phyloP scores from a whole-genome alignment of 2,329 filamentous ascomycete species.

The Leptosphaerulina australis region DNA sequence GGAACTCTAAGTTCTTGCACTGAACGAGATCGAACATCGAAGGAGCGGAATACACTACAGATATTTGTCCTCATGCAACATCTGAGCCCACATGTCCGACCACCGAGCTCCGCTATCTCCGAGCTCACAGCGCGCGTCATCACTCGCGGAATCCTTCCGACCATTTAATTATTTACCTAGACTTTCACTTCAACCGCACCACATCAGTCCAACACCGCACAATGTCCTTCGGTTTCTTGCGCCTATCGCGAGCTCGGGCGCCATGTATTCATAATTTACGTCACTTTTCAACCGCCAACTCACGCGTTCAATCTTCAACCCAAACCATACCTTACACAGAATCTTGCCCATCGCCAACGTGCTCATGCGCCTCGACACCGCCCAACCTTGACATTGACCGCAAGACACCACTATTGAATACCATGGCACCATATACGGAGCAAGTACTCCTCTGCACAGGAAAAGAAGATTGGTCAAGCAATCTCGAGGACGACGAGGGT shows the following conservation, averaged over 20 bases:
- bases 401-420: constrained; percentile 71
- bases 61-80: too few relatives aligned
- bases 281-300: constrained; percentile 8
- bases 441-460: constrained; percentile 86
- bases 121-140: constrained; percentile 10
- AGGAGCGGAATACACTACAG: too few relatives aligned
- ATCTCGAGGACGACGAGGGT: constrained; percentile 79
- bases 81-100: background rate
- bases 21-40: too few relatives aligned
- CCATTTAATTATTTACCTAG: constrained; percentile 11
- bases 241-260: constrained; percentile 1
- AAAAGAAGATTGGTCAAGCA: constrained; percentile 77
- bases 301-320: constrained; percentile 13
- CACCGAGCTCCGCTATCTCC: constrained; percentile 14
- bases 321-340: constrained; percentile 31
- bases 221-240: constrained; percentile 2
- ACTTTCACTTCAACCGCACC: background rate
- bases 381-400: constrained; percentile 75
- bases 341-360: constrained; percentile 75
- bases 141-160: constrained; percentile 4
- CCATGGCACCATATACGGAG: constrained; percentile 78
- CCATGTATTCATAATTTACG: constrained; percentile 3
- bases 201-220: background rate
- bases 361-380: constrained; percentile 72
- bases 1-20: too few relatives aligned